Percentiles rank a stretch among this genome's conserved stretches.
These are phyloP conservation scores for Aspergillus hiratsukae DNA, from an alignment of 2,329 filamentous ascomycete genomes.

Conservation along the genomic window DNA sequence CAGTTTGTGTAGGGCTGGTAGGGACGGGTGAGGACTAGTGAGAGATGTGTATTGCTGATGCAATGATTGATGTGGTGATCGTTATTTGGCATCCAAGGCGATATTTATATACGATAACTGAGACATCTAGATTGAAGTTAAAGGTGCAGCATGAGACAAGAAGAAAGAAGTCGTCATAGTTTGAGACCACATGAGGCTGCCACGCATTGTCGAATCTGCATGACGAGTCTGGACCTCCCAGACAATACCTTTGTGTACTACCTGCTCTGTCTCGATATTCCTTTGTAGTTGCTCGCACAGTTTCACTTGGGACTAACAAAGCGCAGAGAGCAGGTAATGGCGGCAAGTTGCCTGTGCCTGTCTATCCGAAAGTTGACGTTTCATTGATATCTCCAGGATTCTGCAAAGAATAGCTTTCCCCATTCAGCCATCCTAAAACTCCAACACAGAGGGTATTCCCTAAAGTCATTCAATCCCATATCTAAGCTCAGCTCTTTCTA, in stretches of 20 bases:
- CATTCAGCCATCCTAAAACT: not conserved
- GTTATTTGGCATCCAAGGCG: not conserved
- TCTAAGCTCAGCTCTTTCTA: not conserved
- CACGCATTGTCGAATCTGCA: not conserved
- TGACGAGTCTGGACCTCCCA: not conserved
- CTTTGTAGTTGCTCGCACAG: not conserved
- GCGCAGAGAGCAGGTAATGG: not conserved
- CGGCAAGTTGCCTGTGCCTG: not conserved
- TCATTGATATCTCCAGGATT: not conserved
- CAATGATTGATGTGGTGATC: not conserved
- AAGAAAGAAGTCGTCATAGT: not conserved
- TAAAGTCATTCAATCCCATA: not conserved
- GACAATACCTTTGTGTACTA: not conserved
- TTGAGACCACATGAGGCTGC: not conserved
- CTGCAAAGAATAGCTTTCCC: not conserved
- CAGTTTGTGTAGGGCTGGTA: not conserved
- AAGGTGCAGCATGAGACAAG: not conserved
- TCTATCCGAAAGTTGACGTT: not conserved
- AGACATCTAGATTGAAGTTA: not conserved
- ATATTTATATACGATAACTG: not conserved
- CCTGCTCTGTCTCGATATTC: too few species aligned
- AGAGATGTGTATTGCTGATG: not conserved
- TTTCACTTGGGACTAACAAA: not conserved
- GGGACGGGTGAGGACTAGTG: not conserved
- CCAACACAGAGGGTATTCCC: not conserved